phyloP scores from a whole-genome alignment of 2,329 filamentous ascomycete species.

The Verticillium dahliae region DNA sequence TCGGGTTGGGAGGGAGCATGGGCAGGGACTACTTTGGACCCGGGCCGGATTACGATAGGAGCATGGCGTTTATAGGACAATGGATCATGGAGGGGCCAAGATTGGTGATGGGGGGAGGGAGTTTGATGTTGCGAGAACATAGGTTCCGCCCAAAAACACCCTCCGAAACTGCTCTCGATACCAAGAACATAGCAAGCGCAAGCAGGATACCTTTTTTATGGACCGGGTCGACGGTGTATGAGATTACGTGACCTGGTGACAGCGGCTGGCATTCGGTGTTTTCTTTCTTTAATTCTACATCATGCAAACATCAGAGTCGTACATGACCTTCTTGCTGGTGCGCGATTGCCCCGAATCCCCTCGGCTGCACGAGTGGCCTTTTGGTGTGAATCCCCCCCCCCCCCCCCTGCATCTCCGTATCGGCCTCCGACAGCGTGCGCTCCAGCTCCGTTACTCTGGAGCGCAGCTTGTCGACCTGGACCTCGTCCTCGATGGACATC shows the following conservation, averaged over 20 bases:
- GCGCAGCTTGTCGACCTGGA: conserved; percentile 69
- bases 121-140: not conserved
- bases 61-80: not conserved
- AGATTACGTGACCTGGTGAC: too few species aligned
- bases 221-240: too few species aligned
- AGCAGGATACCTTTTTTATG: not conserved
- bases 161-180: not conserved
- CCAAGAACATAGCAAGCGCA: not conserved
- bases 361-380: too few species aligned
- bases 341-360: too few species aligned
- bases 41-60: not conserved
- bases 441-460: conserved; percentile 79
- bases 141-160: not conserved
- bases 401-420: conserved; percentile 77
- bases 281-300: too few species aligned
- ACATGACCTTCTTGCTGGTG: too few species aligned
- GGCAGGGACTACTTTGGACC: not conserved
- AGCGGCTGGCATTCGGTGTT: too few species aligned
- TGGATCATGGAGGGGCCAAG: not conserved
- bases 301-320: too few species aligned
- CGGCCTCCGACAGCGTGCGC: conserved; percentile 51
- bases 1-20: not conserved
- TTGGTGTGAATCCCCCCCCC: too few species aligned
- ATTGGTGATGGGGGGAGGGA: not conserved
- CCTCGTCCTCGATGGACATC: conserved; percentile 64